Evolutionary conservation across 1,284 basidiomycete genomes (phyloP).

Genomic region (Boletus smithii): DNA sequence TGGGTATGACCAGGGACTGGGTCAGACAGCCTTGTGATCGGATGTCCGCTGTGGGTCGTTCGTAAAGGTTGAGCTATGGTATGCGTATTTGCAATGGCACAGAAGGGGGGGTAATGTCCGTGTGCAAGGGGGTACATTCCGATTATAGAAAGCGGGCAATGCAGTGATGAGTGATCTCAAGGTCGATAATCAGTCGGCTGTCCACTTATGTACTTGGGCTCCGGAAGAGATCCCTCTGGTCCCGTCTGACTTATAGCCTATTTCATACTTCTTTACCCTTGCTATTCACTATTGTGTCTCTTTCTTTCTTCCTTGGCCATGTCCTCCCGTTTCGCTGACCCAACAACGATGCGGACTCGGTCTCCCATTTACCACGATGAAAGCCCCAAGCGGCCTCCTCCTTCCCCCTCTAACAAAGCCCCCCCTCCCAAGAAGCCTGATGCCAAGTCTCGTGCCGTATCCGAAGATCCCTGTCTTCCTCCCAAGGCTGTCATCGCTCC

Average conservation of each 20-base stretch:
- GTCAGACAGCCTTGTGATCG: constrained; percentile 16
- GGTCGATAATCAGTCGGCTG: constrained; percentile 33
- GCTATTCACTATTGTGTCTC: neutral
- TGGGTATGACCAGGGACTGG: constrained; percentile 10
- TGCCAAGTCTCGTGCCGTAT: constrained; percentile 32
- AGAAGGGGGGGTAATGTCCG: constrained; percentile 23
- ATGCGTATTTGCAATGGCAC: constrained; percentile 27
- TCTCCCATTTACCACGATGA: constrained; percentile 34
- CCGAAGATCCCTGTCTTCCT: constrained; percentile 26
- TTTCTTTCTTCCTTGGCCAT: constrained; percentile 15
- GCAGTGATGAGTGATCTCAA: constrained; percentile 27
- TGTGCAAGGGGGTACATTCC: constrained; percentile 9
- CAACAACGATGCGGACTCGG: constrained; percentile 30
- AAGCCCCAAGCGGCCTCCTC: constrained; percentile 28
- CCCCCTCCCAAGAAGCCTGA: constrained; percentile 33
- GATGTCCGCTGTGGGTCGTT: constrained; percentile 33
- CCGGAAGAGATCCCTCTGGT: constrained; percentile 22
- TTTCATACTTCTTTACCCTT: constrained; percentile 23
- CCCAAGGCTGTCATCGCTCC: constrained; percentile 11
- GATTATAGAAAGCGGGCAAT: constrained; percentile 22
- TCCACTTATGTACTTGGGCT: constrained; percentile 32
- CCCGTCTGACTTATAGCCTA: constrained; percentile 29
- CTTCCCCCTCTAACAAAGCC: constrained; percentile 34
- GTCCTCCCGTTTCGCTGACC: constrained; percentile 32
- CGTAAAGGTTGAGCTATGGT: constrained; percentile 15